Conservation (phyloP, 2,329 filamentous ascomycete genomes). For the Chrysoporthe deuterocubensis region DNA sequence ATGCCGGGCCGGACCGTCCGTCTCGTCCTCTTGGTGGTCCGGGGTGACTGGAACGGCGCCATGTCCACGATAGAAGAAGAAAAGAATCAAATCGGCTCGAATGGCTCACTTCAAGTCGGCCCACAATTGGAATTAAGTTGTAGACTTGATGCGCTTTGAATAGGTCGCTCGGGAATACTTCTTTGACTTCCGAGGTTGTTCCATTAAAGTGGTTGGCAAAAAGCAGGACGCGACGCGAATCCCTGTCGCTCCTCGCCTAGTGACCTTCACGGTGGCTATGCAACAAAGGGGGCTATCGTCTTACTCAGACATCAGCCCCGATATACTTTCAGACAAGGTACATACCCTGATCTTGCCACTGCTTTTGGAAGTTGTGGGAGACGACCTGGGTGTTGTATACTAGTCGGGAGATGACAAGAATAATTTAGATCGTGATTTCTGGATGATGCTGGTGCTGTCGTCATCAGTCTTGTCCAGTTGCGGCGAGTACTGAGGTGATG, state of each 20-base stretch:
- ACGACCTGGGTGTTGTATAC: no score
- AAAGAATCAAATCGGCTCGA: background rate
- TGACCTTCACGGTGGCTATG: conserved; percentile 5
- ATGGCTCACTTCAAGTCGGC: background rate
- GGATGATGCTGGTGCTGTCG: background rate
- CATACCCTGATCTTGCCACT: background rate
- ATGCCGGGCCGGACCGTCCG: conserved; percentile 56
- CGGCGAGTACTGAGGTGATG: background rate
- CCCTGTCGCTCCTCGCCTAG: conserved; percentile 15
- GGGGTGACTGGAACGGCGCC: conserved; percentile 12
- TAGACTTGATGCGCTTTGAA: background rate
- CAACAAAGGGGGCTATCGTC: conserved; percentile 20
- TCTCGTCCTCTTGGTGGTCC: conserved; percentile 23
- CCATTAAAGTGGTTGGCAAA: conserved; percentile 24
- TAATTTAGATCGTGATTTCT: background rate
- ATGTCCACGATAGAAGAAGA: background rate
- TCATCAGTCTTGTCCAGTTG: background rate
- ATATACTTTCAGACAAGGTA: background rate
- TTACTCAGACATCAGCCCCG: conserved; percentile 14
- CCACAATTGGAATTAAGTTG: background rate
- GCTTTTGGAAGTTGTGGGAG: background rate
- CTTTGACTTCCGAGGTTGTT: background rate
- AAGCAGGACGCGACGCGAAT: conserved; percentile 21
- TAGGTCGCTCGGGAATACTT: background rate
- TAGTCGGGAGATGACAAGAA: no score